These are phyloP conservation scores for Nothophaeocryptopus gaeumannii DNA, from an alignment of 2,329 filamentous ascomycete genomes.

Conservation along the genomic window DNA sequence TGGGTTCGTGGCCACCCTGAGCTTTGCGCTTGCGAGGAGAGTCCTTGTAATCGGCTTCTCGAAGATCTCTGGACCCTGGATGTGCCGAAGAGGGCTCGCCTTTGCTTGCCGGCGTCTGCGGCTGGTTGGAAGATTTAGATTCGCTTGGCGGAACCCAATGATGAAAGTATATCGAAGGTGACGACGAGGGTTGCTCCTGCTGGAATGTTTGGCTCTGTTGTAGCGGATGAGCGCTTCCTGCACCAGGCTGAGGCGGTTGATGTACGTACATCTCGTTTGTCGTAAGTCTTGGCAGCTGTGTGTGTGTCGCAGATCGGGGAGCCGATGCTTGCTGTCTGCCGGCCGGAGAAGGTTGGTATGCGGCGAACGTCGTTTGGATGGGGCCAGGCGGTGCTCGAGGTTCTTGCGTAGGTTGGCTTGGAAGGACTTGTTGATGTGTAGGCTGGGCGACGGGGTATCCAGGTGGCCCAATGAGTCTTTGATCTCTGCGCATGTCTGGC, in stretches of 20 bases:
- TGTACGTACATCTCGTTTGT: conserved; percentile 53
- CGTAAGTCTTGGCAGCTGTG: conserved; percentile 50
- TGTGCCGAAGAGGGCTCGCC: conserved; percentile 47
- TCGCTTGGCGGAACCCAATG: conserved; percentile 82
- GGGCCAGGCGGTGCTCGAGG: conserved; percentile 32
- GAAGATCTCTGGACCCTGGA: conserved; percentile 47
- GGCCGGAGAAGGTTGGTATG: conserved; percentile 32
- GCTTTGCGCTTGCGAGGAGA: conserved; percentile 86
- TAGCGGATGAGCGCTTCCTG: conserved; percentile 40
- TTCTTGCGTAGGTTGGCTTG: conserved; percentile 38
- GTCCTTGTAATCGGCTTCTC: conserved; percentile 62
- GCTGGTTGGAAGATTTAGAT: conserved; percentile 56
- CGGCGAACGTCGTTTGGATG: conserved; percentile 41
- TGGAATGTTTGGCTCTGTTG: conserved; percentile 51
- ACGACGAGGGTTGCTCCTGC: conserved; percentile 63
- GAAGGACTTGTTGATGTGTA: conserved; percentile 34
- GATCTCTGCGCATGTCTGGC: conserved; percentile 43
- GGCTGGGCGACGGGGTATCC: conserved; percentile 27
- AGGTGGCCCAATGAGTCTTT: conserved; percentile 41
- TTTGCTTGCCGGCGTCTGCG: conserved; percentile 69
- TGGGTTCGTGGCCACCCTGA: conserved; percentile 50
- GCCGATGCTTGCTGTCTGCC: conserved; percentile 36
- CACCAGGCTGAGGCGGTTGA: conserved; percentile 43
- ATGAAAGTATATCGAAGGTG: conserved; percentile 81
- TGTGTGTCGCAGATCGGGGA: conserved; percentile 46